phyloP scores from a whole-genome alignment of 148 eudicot species.

The Diospyros kaki region DNA sequence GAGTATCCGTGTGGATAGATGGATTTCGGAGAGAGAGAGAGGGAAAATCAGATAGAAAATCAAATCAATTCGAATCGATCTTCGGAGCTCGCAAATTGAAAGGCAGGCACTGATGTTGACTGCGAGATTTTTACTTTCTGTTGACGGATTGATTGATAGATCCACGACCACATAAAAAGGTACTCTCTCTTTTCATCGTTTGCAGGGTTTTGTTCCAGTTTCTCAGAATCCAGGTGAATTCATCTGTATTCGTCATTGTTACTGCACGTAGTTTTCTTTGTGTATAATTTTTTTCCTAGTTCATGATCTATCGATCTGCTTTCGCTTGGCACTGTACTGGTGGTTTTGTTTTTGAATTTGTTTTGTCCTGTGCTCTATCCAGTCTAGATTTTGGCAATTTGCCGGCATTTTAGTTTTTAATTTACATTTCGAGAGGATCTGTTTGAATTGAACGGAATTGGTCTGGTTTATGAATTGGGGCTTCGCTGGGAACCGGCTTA shows the following conservation, averaged over 20 bases:
- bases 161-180: background rate
- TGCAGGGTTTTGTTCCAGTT: too few relatives aligned
- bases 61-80: constrained; percentile 4
- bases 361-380: background rate
- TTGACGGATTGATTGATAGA: background rate
- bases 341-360: background rate
- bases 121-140: background rate
- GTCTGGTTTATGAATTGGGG: background rate
- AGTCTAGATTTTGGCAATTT: background rate
- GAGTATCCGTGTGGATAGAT: background rate
- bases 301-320: constrained; percentile 8
- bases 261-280: background rate
- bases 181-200: background rate
- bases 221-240: constrained; percentile 9
- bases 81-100: background rate
- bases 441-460: too few relatives aligned
- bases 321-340: background rate
- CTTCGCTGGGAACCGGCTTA: background rate
- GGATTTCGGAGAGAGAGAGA: background rate
- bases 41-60: background rate
- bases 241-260: background rate
- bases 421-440: background rate
- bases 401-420: background rate
- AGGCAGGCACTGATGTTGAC: background rate
- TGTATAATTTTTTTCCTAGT: background rate